These are phyloP conservation scores for Cutaneotrichosporon cyanovorans DNA, from an alignment of 1,284 basidiomycete species.

Conservation along the genomic window DNA sequence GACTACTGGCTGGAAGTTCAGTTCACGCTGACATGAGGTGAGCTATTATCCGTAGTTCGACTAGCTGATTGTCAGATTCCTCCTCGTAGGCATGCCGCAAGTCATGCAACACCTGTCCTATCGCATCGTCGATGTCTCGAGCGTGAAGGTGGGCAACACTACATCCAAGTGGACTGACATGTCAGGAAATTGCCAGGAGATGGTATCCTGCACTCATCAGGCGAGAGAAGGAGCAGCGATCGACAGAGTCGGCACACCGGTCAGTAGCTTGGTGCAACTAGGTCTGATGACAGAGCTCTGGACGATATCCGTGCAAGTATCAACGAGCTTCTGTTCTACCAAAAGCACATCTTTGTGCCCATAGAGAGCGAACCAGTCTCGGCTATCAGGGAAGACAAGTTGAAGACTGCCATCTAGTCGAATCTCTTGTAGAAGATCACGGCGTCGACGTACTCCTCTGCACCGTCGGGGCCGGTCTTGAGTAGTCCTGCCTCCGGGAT, in stretches of 20 bases:
- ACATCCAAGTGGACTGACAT: conserved; percentile 13
- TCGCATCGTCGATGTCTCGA: conserved; percentile 47
- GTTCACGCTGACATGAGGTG: conserved; percentile 50
- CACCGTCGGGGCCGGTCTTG: conserved; percentile 53
- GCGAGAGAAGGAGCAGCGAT: conserved; percentile 25
- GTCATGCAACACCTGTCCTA: conserved; percentile 48
- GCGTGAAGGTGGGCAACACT: conserved; percentile 29
- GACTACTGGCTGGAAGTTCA: conserved; percentile 48
- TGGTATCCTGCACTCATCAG: conserved; percentile 44
- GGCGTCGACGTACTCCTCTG: conserved; percentile 83
- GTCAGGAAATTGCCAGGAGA: conserved; percentile 46
- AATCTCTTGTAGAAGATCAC: conserved; percentile 79
- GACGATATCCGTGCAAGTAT: conserved; percentile 49
- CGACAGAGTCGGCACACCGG: conserved; percentile 37
- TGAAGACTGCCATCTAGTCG: conserved; percentile 29
- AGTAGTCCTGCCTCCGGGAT: conserved; percentile 80
- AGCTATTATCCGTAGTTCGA: conserved; percentile 2
- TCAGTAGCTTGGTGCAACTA: conserved; percentile 4
- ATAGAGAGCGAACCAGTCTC: conserved; percentile 14
- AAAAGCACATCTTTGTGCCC: conserved; percentile 42
- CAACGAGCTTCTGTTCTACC: conserved; percentile 46
- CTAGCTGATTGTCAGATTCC: conserved; percentile 30
- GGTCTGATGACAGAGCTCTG: conserved; percentile 37
- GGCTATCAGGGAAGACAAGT: neutral
- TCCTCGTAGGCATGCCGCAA: conserved; percentile 47